A percentile compares a stretch with the other conserved stretches of the same genome.
Evolutionary conservation across 805 yeast genomes (phyloP).

Genomic region (Candida mattraensis): DNA sequence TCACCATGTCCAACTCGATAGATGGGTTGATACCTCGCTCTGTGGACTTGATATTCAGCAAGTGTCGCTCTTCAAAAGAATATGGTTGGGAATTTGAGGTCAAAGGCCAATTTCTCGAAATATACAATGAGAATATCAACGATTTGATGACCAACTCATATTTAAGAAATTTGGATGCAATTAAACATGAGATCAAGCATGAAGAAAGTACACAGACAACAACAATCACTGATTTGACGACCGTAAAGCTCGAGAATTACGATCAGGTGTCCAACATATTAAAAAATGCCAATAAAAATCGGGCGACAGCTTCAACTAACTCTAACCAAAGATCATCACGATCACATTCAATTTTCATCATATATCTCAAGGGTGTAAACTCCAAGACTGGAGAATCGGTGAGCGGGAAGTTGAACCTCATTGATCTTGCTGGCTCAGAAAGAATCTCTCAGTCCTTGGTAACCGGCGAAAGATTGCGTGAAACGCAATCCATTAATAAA

Average conservation of each 20-base stretch:
- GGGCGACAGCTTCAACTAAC: constrained; percentile 80
- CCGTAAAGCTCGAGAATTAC: constrained; percentile 41
- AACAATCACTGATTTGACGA: constrained; percentile 56
- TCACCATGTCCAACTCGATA: constrained; percentile 71
- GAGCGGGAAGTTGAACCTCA: constrained; percentile 68
- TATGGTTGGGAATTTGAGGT: constrained; percentile 65
- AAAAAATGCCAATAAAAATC: constrained; percentile 52
- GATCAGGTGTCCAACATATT: constrained; percentile 52
- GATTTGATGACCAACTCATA: constrained; percentile 55
- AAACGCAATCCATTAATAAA: constrained; percentile 86
- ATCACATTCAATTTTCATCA: constrained; percentile 81
- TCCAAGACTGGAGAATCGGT: constrained; percentile 44
- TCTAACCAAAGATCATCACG: constrained; percentile 86
- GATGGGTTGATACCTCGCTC: constrained; percentile 87
- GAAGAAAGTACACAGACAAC: constrained; percentile 56
- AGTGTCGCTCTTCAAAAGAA: constrained; percentile 45
- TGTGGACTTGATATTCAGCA: constrained; percentile 64
- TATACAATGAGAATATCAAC: constrained; percentile 78
- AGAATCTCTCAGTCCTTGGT: constrained; percentile 73
- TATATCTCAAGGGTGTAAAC: constrained; percentile 59
- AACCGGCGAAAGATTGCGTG: constrained; percentile 76
- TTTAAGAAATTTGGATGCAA: constrained; percentile 19
- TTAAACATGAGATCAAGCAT: constrained; percentile 71
- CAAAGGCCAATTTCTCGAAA: constrained; percentile 79
- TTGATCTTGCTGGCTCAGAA: constrained; percentile 96